A percentile compares a stretch with the other conserved stretches of the same genome.
Evolutionary conservation across 208 protist genomes (phyloP).

Genomic region (Acanthamoeba healyi): DNA sequence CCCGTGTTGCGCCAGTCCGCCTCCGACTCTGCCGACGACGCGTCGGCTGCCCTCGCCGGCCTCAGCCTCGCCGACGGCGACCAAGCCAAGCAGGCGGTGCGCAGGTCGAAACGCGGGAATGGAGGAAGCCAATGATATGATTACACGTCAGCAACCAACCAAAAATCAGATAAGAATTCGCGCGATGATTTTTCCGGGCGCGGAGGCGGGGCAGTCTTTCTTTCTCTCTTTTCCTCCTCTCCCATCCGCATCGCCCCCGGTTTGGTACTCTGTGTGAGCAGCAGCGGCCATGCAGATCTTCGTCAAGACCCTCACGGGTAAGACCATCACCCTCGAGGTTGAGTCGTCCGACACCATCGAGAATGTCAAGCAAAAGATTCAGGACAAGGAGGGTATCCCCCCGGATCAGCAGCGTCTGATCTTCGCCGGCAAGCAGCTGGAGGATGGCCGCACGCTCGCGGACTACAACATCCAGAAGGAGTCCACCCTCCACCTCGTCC

Average conservation of each 20-base stretch:
- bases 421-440: slow-evolving; percentile 98
- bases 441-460: slow-evolving; percentile 97
- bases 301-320: slow-evolving; percentile 98
- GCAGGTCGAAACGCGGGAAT: neutral
- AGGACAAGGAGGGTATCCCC: slow-evolving; percentile 99
- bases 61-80: neutral
- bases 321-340: slow-evolving; percentile 99
- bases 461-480: slow-evolving; percentile 99
- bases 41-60: neutral
- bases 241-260: slow-evolving; percentile 58
- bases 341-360: slow-evolving; percentile 97
- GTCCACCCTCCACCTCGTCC: slow-evolving; percentile 98
- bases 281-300: slow-evolving; percentile 92
- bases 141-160: slow-evolving; percentile 38
- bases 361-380: slow-evolving; percentile 99
- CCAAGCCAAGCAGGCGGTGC: neutral
- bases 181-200: slow-evolving; percentile 7
- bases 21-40: neutral
- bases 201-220: neutral
- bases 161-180: neutral
- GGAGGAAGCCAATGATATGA: neutral
- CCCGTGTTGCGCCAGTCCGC: neutral
- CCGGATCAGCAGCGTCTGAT: slow-evolving; percentile 95
- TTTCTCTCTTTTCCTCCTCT: slow-evolving; percentile 69
- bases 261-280: neutral